These are phyloP conservation scores for Erythrobasidium hasegawianum DNA, from an alignment of 1,284 basidiomycete genomes.

Conservation along the genomic window DNA sequence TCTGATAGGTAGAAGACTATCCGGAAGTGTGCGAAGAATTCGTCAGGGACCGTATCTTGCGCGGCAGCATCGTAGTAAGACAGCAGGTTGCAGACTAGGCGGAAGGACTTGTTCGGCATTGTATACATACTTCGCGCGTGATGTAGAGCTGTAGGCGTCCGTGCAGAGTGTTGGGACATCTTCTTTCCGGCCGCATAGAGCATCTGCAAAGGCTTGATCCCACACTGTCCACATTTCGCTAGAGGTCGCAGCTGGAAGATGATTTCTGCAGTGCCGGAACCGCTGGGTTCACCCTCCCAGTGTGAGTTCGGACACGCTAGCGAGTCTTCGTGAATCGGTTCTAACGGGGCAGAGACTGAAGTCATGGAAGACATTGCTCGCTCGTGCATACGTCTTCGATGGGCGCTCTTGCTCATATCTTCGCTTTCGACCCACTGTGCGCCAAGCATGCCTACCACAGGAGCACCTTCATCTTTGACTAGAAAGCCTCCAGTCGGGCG, in stretches of 20 bases:
- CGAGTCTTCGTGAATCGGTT: background rate
- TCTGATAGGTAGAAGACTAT: conserved; percentile 23
- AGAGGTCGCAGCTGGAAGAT: conserved; percentile 19
- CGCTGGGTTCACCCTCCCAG: conserved; percentile 26
- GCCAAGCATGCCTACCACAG: conserved; percentile 26
- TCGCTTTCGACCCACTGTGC: conserved; percentile 5
- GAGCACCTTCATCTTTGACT: conserved; percentile 19
- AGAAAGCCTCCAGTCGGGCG: conserved; percentile 29
- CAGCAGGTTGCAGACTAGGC: conserved; percentile 18
- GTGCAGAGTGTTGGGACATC: background rate
- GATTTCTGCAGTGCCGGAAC: conserved; percentile 29
- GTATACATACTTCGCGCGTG: background rate
- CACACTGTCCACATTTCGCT: conserved; percentile 8
- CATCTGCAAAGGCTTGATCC: conserved; percentile 11
- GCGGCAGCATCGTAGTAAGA: conserved; percentile 9
- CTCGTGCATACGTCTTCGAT: background rate
- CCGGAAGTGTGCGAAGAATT: conserved; percentile 31
- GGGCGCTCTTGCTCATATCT: background rate
- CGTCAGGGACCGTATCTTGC: conserved; percentile 6
- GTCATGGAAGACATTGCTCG: conserved; percentile 7
- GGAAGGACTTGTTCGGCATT: conserved; percentile 25
- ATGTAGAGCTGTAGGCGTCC: background rate
- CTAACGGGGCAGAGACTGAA: conserved; percentile 7
- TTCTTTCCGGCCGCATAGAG: conserved; percentile 2
- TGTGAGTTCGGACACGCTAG: conserved; percentile 8